Percentiles rank a stretch among this genome's conserved stretches.
These are phyloP conservation scores for Penicillium sp. DNA, from an alignment of 2,329 filamentous ascomycete species.

Conservation along the genomic window DNA sequence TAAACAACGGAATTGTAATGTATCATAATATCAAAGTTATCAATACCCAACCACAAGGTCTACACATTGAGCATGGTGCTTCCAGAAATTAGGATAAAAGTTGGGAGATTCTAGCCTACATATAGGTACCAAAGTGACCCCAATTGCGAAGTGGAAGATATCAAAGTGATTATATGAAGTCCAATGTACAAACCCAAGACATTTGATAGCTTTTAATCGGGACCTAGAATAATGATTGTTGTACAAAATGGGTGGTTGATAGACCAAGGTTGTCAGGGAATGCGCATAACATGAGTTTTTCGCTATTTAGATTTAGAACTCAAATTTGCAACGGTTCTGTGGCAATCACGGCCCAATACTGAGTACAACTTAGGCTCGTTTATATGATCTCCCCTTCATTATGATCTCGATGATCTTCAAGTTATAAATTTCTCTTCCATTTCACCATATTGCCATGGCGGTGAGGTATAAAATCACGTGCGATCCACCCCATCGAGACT, in stretches of 20 bases:
- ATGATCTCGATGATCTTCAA: background rate
- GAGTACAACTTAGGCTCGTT: background rate
- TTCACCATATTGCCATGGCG: background rate
- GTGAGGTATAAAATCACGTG: constrained; percentile 22
- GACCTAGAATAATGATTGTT: background rate
- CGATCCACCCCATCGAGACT: constrained; percentile 6
- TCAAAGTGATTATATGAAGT: background rate
- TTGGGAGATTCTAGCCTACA: background rate
- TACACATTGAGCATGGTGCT: background rate
- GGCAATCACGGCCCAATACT: too few relatives aligned
- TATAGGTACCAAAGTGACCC: background rate
- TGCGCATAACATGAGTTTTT: background rate
- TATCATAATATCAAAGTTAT: background rate
- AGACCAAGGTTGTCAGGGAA: background rate
- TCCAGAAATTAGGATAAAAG: background rate
- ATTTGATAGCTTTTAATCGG: background rate
- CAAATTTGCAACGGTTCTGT: background rate
- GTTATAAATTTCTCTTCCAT: background rate
- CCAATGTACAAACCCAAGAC: background rate
- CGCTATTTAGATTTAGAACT: background rate
- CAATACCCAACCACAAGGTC: background rate
- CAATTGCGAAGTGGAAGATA: background rate
- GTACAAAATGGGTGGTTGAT: background rate
- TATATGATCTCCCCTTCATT: background rate
- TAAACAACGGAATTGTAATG: constrained; percentile 11